phyloP scores from a whole-genome alignment of 1,284 basidiomycete species.

The Cutaneotrichosporon mucoides region DNA sequence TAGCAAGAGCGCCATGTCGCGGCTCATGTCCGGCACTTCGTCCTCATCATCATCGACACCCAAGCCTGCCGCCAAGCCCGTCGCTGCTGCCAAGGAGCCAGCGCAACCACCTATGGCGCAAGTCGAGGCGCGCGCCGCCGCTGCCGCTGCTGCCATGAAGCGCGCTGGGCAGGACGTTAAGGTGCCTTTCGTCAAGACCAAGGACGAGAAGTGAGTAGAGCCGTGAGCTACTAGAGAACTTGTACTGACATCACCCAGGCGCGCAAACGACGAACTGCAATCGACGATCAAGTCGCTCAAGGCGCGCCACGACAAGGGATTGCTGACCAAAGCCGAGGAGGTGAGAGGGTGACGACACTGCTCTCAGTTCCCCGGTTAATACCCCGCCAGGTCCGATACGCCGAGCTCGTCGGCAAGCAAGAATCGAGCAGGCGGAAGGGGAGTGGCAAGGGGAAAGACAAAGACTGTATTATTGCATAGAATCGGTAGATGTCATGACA shows the following conservation, averaged over 20 bases:
- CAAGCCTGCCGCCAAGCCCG: constrained; percentile 1
- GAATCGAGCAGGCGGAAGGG: constrained; percentile 25
- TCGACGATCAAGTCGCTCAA: constrained; percentile 44
- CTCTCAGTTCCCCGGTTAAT: neutral
- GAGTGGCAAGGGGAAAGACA: constrained; percentile 20
- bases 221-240: neutral
- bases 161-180: constrained; percentile 47
- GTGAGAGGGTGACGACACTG: constrained; percentile 32
- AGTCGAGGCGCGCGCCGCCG: constrained; percentile 39
- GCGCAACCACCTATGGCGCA: constrained; percentile 3
- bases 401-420: constrained; percentile 41
- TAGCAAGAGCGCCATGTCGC: constrained; percentile 31
- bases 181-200: constrained; percentile 46
- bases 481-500: neutral
- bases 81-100: neutral
- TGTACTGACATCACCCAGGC: constrained; percentile 21
- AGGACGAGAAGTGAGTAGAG: constrained; percentile 41
- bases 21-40: constrained; percentile 20
- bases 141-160: constrained; percentile 42
- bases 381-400: constrained; percentile 39
- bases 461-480: constrained; percentile 22
- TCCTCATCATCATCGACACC: constrained; percentile 4
- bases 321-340: constrained; percentile 48
- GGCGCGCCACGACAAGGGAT: constrained; percentile 45
- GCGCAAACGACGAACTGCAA: constrained; percentile 39